Base-by-base conservation (phyloP, 192 early-diverging fungal species). In the Backusella westeae region DNA sequence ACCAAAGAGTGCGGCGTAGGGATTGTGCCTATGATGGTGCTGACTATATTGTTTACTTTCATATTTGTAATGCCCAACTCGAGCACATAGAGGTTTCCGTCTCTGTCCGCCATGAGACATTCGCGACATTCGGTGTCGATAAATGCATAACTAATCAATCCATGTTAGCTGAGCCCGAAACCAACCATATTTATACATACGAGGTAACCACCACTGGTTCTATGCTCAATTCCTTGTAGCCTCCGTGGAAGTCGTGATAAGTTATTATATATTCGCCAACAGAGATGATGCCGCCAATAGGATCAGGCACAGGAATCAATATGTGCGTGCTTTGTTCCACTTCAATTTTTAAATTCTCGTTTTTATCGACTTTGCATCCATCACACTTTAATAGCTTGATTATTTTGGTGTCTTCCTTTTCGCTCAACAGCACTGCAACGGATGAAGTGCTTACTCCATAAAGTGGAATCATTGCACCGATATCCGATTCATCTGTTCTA, bases 91-190 rank as follows among this genome's bases (percentile, higher is more conserved):
- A 98, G 71, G 4, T 79, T 80, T 39, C 94, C 94, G 6, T 78
- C 75, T 36, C 84, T 79, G 78, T 96, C 95, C 19, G 90, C 90
- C 4, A 96, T 69, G n/a, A 96, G 83, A 75, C 88, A 92, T 69
- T 91, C 85, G 6, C 85, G 82, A 29, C 73, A 72, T 6, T 85
- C 80, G 14, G 74, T 75, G 75, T 91, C 88, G 1, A 94, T 73
- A 67, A 80, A 83, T n/a, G 81, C 85, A 73, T 82, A 85, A 72
- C 89, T 81, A 44, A 34, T 3, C 14, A 6, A 68, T 63, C 12
- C 12, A 12, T 15, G 23, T 69, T 26, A 23, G 9, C 0, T 39
- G 3, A 69, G 17, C 46, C n/a, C 46, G 5, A 44, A 4, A 0
- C 41, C 5, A 14, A 6, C 23, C 35, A 6, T 41, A 7, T 36